Percentiles rank a stretch among this genome's conserved stretches.
phyloP scores from a whole-genome alignment of 495 filamentous ascomycete genomes.

The Tetracladium marchalianum region DNA sequence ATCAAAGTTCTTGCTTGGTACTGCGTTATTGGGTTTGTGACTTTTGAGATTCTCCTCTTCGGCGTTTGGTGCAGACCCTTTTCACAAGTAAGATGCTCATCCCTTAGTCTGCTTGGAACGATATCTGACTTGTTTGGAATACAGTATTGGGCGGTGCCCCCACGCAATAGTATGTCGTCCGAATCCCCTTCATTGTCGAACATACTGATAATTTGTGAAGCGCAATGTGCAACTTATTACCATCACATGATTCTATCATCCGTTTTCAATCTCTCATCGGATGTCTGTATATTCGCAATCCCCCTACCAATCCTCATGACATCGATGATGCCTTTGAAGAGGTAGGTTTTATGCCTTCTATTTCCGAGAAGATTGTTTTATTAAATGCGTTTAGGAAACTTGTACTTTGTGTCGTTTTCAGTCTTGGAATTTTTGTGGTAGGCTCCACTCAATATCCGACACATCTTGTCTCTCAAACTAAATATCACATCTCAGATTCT shows the following conservation, averaged over 20 bases:
- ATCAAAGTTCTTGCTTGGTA: conserved; percentile 9
- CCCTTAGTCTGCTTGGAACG: too few relatives aligned
- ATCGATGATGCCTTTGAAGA: conserved; percentile 10
- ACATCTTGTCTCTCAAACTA: conserved; percentile 10
- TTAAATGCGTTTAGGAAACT: conserved; percentile 9
- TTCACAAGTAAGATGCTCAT: too few relatives aligned
- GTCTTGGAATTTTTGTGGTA: conserved; percentile 24
- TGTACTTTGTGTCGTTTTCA: conserved; percentile 10
- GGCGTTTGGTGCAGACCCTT: neutral
- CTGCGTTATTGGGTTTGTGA: neutral
- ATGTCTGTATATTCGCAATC: conserved; percentile 23
- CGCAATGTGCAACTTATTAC: conserved; percentile 41
- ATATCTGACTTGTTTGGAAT: too few relatives aligned
- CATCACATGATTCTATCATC: conserved; percentile 42
- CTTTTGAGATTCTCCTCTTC: neutral
- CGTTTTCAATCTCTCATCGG: conserved; percentile 25
- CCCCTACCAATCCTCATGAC: conserved; percentile 20
- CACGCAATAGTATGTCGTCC: neutral
- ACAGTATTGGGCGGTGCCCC: conserved; percentile 1
- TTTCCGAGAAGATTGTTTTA: conserved; percentile 15
- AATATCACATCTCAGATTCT: conserved; percentile 11
- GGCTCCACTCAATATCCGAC: neutral
- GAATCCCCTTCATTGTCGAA: neutral
- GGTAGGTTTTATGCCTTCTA: conserved; percentile 3
- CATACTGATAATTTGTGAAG: conserved; percentile 26